These are phyloP conservation scores for Chlamydomonas reinhardtii DNA, from an alignment of 163 green algal species.

Conservation along the genomic window DNA sequence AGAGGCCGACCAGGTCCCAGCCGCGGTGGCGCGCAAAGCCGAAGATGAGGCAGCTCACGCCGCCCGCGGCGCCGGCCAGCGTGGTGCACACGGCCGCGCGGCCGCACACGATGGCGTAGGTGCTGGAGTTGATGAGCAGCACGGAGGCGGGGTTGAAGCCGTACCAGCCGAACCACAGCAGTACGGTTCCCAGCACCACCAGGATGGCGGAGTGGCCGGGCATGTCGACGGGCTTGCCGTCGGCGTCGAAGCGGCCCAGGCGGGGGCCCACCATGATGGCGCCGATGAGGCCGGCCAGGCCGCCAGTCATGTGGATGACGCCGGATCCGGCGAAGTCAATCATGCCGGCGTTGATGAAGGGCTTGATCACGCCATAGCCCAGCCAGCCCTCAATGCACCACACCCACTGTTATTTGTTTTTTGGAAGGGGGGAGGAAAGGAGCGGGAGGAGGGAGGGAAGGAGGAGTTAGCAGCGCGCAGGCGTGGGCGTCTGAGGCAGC, in stretches of 20 bases:
- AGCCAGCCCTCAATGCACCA: conserved; percentile 80
- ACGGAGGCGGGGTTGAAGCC: conserved; percentile 93
- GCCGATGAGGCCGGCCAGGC: conserved; percentile 73
- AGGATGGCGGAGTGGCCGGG: conserved; percentile 81
- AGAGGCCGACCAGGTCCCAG: conserved; percentile 75
- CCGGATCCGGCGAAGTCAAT: conserved; percentile 85
- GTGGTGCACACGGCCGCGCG: conserved; percentile 89
- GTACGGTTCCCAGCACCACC: conserved; percentile 90
- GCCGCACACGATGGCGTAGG: conserved; percentile 54
- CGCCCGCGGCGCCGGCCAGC: conserved; percentile 82
- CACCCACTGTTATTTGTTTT: conserved; percentile 68
- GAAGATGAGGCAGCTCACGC: conserved; percentile 81
- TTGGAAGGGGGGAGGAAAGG: too few relatives aligned
- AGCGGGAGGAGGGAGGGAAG: too few relatives aligned
- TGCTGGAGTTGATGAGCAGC: conserved; percentile 80
- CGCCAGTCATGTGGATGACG: conserved; percentile 86
- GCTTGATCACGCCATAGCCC: conserved; percentile 4
- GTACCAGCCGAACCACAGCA: conserved; percentile 97
- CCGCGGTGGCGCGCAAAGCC: conserved; percentile 75
- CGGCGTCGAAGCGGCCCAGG: conserved; percentile 79
- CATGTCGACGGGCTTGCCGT: conserved; percentile 79
- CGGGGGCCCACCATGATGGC: conserved; percentile 77
- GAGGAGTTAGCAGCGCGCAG: too few relatives aligned
- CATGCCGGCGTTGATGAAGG: conserved; percentile 61
- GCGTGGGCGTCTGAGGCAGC: too few relatives aligned